Evolutionary conservation across 441 rosid genomes (phyloP), one percentile per base, ranked within the genome.

Genomic region (Gossypium schwendimanii): DNA sequence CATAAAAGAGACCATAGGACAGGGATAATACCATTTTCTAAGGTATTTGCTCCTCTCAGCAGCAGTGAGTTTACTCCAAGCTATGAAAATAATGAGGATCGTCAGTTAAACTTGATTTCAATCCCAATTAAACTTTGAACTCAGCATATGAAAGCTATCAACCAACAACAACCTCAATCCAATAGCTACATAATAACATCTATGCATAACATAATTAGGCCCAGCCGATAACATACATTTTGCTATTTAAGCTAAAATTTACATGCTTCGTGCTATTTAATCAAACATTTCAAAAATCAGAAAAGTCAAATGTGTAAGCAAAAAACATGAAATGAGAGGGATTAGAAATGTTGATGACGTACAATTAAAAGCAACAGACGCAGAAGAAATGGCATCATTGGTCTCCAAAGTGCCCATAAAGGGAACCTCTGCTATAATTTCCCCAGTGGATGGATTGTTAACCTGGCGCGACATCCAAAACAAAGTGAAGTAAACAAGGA

Each of bases 1-100:
- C 20, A 21, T 52, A 45, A 10, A 53, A 24, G 36, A 6, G 61
- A 59, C 4, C 45, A 14, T 45, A 21, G 69, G 14, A 41, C 18
- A 77, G 58, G 18, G 50, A 63, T 18, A 1, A 67, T 88, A 95
- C 99, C 99, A 95, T 81, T 81, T 89, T 68, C 95, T 81, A 70
- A 95, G 78, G 70, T 23, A 75, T 81, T 81, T 86, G 87, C 97
- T 93, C 87, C 99, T 90, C 75, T 91, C 96, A 66, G 82, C 81
- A 70, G 97, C 97, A 62, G 98, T 86, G 69, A 80, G 76, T 77
- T 82, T 93, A 84, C 99, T 93, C 98, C 99, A 95, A 71, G 95
- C 99, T 95, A 78, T 50, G 72, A 24, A 45, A 63, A 55, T 64
- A 18, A 7, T 2, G 23, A 64, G 28, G 44, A 54, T 10, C 7